phyloP scores from a whole-genome alignment of 1,284 basidiomycete genomes.

The Inonotus obliquus region DNA sequence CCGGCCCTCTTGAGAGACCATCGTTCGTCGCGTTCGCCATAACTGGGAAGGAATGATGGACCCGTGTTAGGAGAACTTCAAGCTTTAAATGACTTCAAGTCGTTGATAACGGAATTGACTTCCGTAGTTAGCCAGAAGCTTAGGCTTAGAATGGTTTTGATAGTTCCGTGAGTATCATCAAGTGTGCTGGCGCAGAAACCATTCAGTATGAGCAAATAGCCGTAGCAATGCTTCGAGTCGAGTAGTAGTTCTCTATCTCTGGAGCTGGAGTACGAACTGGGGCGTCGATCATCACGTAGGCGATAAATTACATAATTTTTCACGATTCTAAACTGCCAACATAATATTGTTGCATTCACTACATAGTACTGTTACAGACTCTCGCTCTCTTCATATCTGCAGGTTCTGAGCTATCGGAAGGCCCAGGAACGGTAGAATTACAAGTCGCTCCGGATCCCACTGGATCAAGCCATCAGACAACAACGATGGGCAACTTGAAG shows the following conservation, averaged over 20 bases:
- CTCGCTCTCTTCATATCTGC: background rate
- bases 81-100: background rate
- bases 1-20: conserved; percentile 40
- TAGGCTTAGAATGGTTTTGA: too few relatives aligned
- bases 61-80: background rate
- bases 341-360: background rate
- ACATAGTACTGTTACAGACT: background rate
- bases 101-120: background rate
- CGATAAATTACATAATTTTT: background rate
- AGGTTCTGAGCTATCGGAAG: background rate
- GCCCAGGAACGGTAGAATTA: conserved; percentile 37
- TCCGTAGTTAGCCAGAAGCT: conserved; percentile 1
- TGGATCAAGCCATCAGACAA: conserved; percentile 18
- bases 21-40: background rate
- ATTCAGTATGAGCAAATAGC: too few relatives aligned
- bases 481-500: conserved; percentile 1
- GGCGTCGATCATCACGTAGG: background rate
- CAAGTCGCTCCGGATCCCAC: conserved; percentile 38
- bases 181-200: too few relatives aligned
- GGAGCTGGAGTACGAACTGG: background rate
- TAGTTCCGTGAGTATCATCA: too few relatives aligned
- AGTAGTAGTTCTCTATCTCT: too few relatives aligned
- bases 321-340: background rate
- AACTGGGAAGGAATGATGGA: background rate
- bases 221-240: too few relatives aligned